Base-by-base conservation (phyloP, 2,329 filamentous ascomycete genomes). In the Colletotrichum aenigma region DNA sequence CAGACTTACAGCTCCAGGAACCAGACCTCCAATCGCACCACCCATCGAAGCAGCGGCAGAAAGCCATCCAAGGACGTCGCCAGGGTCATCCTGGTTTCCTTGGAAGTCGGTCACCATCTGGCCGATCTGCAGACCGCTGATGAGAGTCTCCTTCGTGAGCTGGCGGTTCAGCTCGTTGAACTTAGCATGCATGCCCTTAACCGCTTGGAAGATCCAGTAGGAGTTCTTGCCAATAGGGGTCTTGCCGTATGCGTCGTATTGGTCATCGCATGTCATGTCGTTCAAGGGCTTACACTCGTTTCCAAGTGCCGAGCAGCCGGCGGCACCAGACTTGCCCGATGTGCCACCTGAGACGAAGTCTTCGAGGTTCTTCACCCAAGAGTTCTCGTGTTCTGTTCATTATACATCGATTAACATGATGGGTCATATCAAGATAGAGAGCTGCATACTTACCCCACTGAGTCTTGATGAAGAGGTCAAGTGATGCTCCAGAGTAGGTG, bases 181-280 rank as follows among this genome's bases (percentile, higher is more conserved):
- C 38, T 75, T 75, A 28, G 43, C 60, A 32, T 75, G 72, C 72
- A 75, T 71, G 67, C 72, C 72, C 48, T 66, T 70, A 8, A 75
- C 72, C n/a, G 72, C 60, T 34, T 75, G 72, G 62, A 75, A 75
- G 52, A 55, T 66, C 72, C 72, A 75, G 67, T 75, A 75, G 21
- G 72, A 58, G 62, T 58, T 60, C 32, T 73, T 73, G 9, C 26
- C 56, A 7, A 73, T 18, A 7, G 62, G 64, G 18, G 30, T 61
- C 48, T 32, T 48, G 6, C 70, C 70, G 55, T 28, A 58, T n/a
- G 18, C 18, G 24, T 73, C 70, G 24, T 36, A 73, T 18, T 73
- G 70, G 9, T 26, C 62, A 43, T 60, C 43, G 55, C 70, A 73
- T 8, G 38, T 68, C 30, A 73, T 38, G 13, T 36, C 64, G 26